Base-by-base conservation (phyloP, 2,329 filamentous ascomycete genomes). In the Fusarium buxicola region DNA sequence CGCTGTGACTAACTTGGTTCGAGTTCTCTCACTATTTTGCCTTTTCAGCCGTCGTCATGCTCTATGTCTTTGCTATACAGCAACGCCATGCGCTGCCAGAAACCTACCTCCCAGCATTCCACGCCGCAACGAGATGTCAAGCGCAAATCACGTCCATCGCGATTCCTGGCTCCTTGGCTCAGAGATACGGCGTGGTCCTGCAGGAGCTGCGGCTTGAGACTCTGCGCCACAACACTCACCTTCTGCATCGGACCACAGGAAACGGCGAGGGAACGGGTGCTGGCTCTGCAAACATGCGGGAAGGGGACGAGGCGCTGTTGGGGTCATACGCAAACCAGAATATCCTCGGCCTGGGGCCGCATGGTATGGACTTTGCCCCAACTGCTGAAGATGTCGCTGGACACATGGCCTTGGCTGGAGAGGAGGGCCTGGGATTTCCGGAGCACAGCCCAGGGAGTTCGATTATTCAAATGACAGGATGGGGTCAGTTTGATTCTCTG, bases 11-110 rank as follows among this genome's bases (percentile, higher is more conserved):
- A 71, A 79, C 47, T 21, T 2, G n/a, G 12, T 12, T 25, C 9
- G 10, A 76, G 74, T 75, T 76, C 39, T 75, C 71, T 1, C 77
- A 78, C 21, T 82, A 82, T 50, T 79, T 78, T 48, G 78, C 75
- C 2, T 82, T 81, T 39, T 80, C 72, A 11, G 80, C 80, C 0
- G 76, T 79, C 3, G 77, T 80, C 1, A 73, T 81, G 1, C 68
- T 82, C 3, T 82, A 82, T 52, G 75, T 82, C 5, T 79, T 78
- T 36, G 74, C 75, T 5, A 81, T 82, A 9, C 79, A 80, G 36
- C 69, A 76, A 28, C 60, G 73, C 2, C 60, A 69, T 5, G 57
- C 66, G 4, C 62, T 69, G 3, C 59, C 69, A 30, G 68, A 72
- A 24, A 67, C 63, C 3, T 75, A 74, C n/a, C 56, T 69, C 5